Percentiles rank a stretch among this genome's conserved stretches.
Conservation (phyloP, 2,329 filamentous ascomycete species). For the Nemania bipapillata region DNA sequence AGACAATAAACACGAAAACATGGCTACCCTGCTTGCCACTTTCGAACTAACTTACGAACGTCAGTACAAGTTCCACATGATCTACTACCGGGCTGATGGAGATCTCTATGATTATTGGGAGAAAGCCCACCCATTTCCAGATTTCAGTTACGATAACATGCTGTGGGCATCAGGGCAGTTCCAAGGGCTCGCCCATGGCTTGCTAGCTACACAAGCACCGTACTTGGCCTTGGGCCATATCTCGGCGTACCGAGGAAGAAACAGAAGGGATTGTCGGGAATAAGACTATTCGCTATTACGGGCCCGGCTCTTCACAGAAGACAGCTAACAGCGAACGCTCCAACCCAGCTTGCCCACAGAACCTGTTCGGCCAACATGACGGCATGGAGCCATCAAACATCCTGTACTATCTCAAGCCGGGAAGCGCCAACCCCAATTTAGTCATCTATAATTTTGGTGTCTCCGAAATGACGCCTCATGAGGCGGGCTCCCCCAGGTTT, state of each 20-base stretch:
- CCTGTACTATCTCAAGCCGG: background rate
- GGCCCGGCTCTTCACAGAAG: no score
- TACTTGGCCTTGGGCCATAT: background rate
- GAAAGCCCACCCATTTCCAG: background rate
- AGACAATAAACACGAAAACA: background rate
- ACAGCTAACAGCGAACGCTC: no score
- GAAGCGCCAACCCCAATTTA: background rate
- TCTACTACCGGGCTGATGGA: conserved; percentile 20
- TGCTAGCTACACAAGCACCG: conserved; percentile 24
- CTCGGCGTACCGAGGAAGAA: background rate
- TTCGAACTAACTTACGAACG: conserved; percentile 5
- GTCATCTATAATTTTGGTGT: conserved; percentile 10
- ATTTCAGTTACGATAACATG: background rate
- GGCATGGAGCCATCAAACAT: background rate
- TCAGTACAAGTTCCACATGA: background rate
- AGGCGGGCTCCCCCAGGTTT: no score
- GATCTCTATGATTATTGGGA: conserved; percentile 15
- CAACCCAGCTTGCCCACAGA: no score
- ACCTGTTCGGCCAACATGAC: background rate
- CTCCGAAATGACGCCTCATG: conserved; percentile 18
- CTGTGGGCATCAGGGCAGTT: conserved; percentile 13
- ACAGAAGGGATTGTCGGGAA: background rate
- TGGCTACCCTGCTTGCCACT: conserved; percentile 18
- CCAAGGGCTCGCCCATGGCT: conserved; percentile 13
- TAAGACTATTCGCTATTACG: no score